Base-by-base conservation (phyloP, 495 filamentous ascomycete species). In the Xylaria curta region DNA sequence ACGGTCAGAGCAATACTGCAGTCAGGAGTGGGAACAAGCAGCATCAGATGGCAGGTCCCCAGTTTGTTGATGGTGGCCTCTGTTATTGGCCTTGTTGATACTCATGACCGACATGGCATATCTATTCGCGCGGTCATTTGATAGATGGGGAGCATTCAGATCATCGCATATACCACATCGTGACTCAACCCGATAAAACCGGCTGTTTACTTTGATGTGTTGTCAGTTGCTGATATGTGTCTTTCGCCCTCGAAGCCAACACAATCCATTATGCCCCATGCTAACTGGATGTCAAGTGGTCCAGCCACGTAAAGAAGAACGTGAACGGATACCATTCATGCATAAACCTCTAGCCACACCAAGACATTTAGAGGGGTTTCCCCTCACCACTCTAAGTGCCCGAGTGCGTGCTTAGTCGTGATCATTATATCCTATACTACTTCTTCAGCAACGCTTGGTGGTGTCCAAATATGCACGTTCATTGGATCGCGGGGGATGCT, bases 101-200 rank as follows among this genome's bases (percentile, higher is more conserved):
- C 68, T 56, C 59, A 64, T 70, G 68, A 70, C 40, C 68, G 64
- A 46, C 68, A 17, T n/a, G 59, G 59, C 33, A 56, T 64, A 44
- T 64, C 31, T 46, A 4, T 46, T 54, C 49, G 28, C 46, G 59
- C 47, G 47, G 68, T 70, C 68, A 70, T 64, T 64, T 64, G 68
- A 64, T 49, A 19, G 46, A 10, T 31, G 21, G 28, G 12, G 12
- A 36, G 44, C 33, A 42, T 49, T 40, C 7, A 31, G 46, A 66
- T 66, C 63, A 53, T 51, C 44, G 19, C 65, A 68, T 40, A 68
- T 51, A 62, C 58, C 46, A 62, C 58, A 46, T 44, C 38, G 40
- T 71, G 59, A 53, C 28, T 21, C 69, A 56, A 62, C n/a, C 49
- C 24, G 33, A 71, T 40, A 15, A 15, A 46, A 21, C 51, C 24